Base-by-base conservation (phyloP, 1,139 yeast species). In the Trichomonascaceae sp. region DNA sequence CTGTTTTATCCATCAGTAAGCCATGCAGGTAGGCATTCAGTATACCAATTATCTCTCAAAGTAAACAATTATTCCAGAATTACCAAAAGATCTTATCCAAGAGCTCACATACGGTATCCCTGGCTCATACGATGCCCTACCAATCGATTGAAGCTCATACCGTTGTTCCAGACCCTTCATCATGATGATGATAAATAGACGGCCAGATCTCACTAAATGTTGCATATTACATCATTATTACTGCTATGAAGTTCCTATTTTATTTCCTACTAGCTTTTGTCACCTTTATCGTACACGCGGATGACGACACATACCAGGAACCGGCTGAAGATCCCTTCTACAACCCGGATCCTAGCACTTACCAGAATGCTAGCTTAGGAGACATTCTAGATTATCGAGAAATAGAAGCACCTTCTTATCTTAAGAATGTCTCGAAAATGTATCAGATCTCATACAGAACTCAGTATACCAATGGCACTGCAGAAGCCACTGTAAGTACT, bases 401-500 rank as follows among this genome's bases (percentile, higher is more conserved):
- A 32, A 27, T 50, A 52, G 8, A 47, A 52, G 17, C 53, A 53
- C 32, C 43, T 57, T 27, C 47, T 44, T 2, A 12, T 44, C n/a
- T 32, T 27, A n/a, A 41, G 30, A 55, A 54, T 17, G 58, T 60
- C 30, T 44, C 48, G 20, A 49, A 49, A 7, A 58, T 59, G 8
- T 61, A 56, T 55, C 65, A 61, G 50, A 32, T 65, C 45, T 49
- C 60, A 54, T 63, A 55, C 47, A 54, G 64, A 19, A 58, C 65
- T 15, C 54, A 60, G 30, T 59, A 61, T 51, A 45, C 58, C 20
- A 50, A 53, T 18, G 61, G 61, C 48, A 53, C 58, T 17, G 52
- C 65, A 10, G 55, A 54, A 18, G 58, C 56, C 13, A 56, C 65
- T 19, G 58, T 61, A 18, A 67, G 70, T 18, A 60, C 71, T 4